Evolutionary conservation across 1,284 basidiomycete genomes (phyloP).

Genomic region (Trametes versicolor): DNA sequence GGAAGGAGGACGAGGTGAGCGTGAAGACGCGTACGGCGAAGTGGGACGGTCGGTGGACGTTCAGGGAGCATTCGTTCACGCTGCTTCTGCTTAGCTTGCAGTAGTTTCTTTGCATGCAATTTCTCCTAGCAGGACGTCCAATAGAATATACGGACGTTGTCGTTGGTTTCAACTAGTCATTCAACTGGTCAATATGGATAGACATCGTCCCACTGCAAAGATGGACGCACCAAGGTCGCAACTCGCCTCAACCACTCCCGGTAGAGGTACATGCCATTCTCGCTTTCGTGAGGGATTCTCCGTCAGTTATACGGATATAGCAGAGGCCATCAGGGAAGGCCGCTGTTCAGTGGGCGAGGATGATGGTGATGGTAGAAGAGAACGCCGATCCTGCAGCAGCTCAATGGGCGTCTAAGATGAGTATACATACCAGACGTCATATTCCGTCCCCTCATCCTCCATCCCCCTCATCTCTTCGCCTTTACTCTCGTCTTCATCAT

Average conservation of each 20-base stretch:
- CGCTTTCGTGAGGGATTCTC: too few species aligned
- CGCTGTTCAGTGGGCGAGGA: too few species aligned
- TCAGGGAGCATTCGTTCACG: slow-evolving; percentile 59
- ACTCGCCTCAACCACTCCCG: too few species aligned
- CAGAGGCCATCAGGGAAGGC: too few species aligned
- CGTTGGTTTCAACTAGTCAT: not conserved
- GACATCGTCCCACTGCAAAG: too few species aligned
- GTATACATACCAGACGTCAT: not conserved
- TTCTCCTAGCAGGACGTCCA: not conserved
- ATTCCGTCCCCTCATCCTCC: not conserved
- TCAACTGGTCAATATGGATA: not conserved
- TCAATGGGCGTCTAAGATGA: slow-evolving; percentile 6
- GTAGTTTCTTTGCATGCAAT: not conserved
- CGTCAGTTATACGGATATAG: too few species aligned
- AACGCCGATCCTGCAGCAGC: slow-evolving; percentile 4
- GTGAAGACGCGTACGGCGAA: slow-evolving; percentile 46
- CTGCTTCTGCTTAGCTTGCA: slow-evolving; percentile 32
- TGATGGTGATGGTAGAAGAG: not conserved
- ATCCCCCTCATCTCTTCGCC: not conserved
- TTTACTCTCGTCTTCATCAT: not conserved
- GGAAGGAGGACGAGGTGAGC: slow-evolving; percentile 51
- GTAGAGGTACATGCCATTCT: too few species aligned
- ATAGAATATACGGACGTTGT: not conserved
- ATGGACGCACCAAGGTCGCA: too few species aligned
- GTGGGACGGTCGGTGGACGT: slow-evolving; percentile 49